phyloP scores from a whole-genome alignment of 1,284 basidiomycete species.

The Bjerkandera adusta region DNA sequence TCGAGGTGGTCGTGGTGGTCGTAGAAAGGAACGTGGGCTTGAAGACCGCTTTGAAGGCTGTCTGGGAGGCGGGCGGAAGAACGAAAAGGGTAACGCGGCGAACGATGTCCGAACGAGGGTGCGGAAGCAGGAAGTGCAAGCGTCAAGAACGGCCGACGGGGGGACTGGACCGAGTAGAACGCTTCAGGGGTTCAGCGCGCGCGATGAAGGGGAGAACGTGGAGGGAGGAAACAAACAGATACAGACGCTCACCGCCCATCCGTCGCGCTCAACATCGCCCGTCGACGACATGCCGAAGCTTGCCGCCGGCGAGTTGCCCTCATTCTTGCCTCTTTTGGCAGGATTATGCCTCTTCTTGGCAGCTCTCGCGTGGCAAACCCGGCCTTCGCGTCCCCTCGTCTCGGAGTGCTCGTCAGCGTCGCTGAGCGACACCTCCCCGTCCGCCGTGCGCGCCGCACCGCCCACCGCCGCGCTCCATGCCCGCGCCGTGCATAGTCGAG shows the following conservation, averaged over 20 bases:
- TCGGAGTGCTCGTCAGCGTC: neutral
- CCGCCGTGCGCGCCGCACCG: too few relatives aligned
- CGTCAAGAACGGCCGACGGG: neutral
- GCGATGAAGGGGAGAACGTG: neutral
- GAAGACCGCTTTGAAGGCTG: neutral
- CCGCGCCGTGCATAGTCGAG: too few relatives aligned
- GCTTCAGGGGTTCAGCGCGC: too few relatives aligned
- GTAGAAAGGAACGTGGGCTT: neutral
- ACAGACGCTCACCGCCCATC: neutral
- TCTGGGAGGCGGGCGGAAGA: too few relatives aligned
- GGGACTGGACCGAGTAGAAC: neutral
- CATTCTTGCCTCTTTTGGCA: neutral
- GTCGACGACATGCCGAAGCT: too few relatives aligned
- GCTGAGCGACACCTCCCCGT: neutral
- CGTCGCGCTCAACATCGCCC: neutral
- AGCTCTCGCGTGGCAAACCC: neutral
- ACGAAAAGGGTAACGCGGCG: constrained; percentile 1
- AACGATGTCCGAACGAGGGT: neutral
- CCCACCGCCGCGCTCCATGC: too few relatives aligned
- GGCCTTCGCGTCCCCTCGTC: neutral
- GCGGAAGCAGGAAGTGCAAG: neutral
- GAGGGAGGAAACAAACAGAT: neutral
- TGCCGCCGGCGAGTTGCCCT: neutral
- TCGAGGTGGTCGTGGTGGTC: constrained; percentile 6
- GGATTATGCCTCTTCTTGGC: neutral